Evolutionary conservation across 2,329 filamentous ascomycete genomes (phyloP).

Genomic region (Colletotrichum sp.): DNA sequence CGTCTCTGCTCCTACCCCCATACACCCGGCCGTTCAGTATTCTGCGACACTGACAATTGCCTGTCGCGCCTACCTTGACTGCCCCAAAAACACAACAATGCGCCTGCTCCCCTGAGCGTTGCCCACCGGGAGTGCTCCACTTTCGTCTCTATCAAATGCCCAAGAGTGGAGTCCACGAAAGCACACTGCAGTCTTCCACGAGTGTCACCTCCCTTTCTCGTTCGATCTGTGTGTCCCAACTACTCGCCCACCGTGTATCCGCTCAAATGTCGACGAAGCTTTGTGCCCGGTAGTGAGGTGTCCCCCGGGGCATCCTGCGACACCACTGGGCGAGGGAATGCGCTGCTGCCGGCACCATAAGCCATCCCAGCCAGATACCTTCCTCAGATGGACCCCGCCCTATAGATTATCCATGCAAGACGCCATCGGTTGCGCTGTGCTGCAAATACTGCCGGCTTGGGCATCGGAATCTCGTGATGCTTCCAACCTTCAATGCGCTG

Average conservation of each 20-base stretch:
- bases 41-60: not conserved
- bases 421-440: not conserved
- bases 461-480: not conserved
- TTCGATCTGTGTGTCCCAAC: not conserved
- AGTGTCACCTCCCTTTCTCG: not conserved
- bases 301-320: too few relatives aligned
- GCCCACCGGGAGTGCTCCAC: not conserved
- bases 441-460: not conserved
- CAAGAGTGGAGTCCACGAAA: not conserved
- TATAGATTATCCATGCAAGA: not conserved
- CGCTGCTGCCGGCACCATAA: too few relatives aligned
- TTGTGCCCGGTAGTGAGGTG: too few relatives aligned
- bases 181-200: not conserved
- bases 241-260: not conserved
- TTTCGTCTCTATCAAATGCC: not conserved
- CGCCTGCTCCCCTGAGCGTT: not conserved
- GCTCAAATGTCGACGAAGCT: too few relatives aligned
- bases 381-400: not conserved
- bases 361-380: not conserved
- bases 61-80: not conserved
- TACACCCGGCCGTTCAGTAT: not conserved
- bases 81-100: not conserved
- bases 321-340: not conserved
- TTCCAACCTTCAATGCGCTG: not conserved
- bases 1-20: not conserved